Percentiles rank a stretch among this genome's conserved stretches.
phyloP scores from a whole-genome alignment of 1,139 yeast species.

The Yamadazyma conglobata region DNA sequence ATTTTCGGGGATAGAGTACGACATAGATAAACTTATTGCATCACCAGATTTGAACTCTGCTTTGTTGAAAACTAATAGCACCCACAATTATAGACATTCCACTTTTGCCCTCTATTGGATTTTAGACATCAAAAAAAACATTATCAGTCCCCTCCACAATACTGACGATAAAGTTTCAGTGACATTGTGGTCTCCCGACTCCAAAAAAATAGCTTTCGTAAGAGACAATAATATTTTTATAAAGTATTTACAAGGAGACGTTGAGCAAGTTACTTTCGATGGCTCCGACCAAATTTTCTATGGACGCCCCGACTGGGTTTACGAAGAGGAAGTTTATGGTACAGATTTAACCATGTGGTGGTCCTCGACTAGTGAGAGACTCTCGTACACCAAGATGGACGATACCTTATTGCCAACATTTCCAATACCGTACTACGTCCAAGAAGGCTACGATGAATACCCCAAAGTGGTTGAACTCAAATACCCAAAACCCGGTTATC shows the following conservation, averaged over 20 bases:
- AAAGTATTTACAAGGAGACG: conserved; percentile 17
- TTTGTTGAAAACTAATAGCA: conserved; percentile 50
- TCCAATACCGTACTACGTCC: conserved; percentile 53
- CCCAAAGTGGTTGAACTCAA: conserved; percentile 38
- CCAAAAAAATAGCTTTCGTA: conserved; percentile 64
- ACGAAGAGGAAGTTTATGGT: conserved; percentile 57
- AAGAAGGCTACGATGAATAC: conserved; percentile 39
- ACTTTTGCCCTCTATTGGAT: conserved; percentile 63
- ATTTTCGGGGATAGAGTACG: conserved; percentile 36
- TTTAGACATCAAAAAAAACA: conserved; percentile 24
- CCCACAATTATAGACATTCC: conserved; percentile 75
- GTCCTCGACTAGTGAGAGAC: conserved; percentile 51
- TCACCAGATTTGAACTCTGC: conserved; percentile 63
- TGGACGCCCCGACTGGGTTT: conserved; percentile 63
- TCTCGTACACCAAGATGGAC: conserved; percentile 47
- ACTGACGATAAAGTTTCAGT: conserved; percentile 36
- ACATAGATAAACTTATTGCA: conserved; percentile 52
- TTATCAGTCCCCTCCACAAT: conserved; percentile 26
- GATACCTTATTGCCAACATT: conserved; percentile 53
- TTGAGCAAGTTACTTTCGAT: conserved; percentile 44
- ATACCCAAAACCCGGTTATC: conserved; percentile 47
- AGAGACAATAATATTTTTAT: conserved; percentile 58
- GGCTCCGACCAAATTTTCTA: conserved; percentile 49
- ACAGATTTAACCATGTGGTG: conserved; percentile 54
- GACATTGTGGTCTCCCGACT: conserved; percentile 75